Conservation (phyloP, 2,329 filamentous ascomycete genomes). For the Neobulgaria alba region DNA sequence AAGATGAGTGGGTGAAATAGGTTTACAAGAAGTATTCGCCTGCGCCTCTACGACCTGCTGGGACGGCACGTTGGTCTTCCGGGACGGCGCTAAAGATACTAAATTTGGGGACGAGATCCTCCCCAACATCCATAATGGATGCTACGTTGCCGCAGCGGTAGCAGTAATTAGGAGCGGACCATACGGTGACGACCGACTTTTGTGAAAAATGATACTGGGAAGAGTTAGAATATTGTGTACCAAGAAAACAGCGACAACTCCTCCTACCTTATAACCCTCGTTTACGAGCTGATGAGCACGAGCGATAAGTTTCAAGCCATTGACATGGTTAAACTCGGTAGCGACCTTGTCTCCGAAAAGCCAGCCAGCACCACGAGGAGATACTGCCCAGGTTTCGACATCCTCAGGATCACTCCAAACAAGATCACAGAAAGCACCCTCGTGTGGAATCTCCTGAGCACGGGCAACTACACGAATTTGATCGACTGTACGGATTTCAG, state of each 20-base stretch:
- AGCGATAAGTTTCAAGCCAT: conserved; percentile 62
- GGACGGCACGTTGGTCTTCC: conserved; percentile 73
- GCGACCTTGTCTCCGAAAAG: conserved; percentile 54
- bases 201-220: conserved; percentile 81
- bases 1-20: too few relatives aligned
- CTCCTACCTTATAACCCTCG: conserved; percentile 59
- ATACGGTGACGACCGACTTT: conserved; percentile 81
- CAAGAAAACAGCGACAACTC: not conserved
- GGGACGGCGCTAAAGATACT: conserved; percentile 88
- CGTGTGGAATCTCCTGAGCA: conserved; percentile 69
- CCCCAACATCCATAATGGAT: conserved; percentile 81
- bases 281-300: conserved; percentile 69
- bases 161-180: conserved; percentile 42
- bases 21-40: conserved; percentile 58
- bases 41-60: conserved; percentile 58
- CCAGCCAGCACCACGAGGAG: conserved; percentile 56
- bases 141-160: conserved; percentile 47
- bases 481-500: conserved; percentile 65
- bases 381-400: conserved; percentile 62
- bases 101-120: conserved; percentile 81
- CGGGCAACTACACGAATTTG: conserved; percentile 67
- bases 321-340: conserved; percentile 70
- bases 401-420: conserved; percentile 71
- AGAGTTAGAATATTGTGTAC: conserved; percentile 21
- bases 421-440: conserved; percentile 68